A percentile compares a stretch with the other conserved stretches of the same genome.
phyloP scores from a whole-genome alignment of 2,329 filamentous ascomycete genomes.

The Chrysoporthe austroafricana region DNA sequence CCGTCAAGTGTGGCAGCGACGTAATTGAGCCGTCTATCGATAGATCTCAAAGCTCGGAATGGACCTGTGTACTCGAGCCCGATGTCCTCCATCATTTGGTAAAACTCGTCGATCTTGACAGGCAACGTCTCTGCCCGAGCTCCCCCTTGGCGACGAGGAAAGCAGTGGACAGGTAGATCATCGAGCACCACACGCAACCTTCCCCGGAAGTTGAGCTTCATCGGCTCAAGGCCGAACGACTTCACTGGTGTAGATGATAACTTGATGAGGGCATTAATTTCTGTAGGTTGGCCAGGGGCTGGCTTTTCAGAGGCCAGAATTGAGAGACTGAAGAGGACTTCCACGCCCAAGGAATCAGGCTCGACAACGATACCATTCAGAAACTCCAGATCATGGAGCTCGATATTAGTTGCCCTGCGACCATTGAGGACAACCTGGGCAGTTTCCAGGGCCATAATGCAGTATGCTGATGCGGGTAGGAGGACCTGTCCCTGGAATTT shows the following conservation, averaged over 20 bases:
- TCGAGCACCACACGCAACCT: slow-evolving; percentile 40
- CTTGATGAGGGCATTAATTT: slow-evolving; percentile 39
- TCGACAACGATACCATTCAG: slow-evolving; percentile 40
- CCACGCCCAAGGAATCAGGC: slow-evolving; percentile 39
- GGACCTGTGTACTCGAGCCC: slow-evolving; percentile 46
- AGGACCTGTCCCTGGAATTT: slow-evolving; percentile 48
- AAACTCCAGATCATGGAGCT: slow-evolving; percentile 40
- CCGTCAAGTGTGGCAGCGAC: slow-evolving; percentile 39
- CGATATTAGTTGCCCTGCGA: slow-evolving; percentile 35
- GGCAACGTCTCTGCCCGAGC: slow-evolving; percentile 38
- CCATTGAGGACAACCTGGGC: slow-evolving; percentile 37
- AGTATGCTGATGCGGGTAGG: slow-evolving; percentile 52
- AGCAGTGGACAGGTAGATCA: slow-evolving; percentile 30
- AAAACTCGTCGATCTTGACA: slow-evolving; percentile 42
- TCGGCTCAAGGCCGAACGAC: slow-evolving; percentile 36
- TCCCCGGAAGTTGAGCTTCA: slow-evolving; percentile 44
- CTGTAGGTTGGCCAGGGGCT: neutral
- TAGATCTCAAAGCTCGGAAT: slow-evolving; percentile 40
- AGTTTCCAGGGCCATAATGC: slow-evolving; percentile 52
- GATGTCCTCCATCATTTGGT: slow-evolving; percentile 45
- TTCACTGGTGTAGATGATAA: slow-evolving; percentile 40
- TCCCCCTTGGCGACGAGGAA: slow-evolving; percentile 34
- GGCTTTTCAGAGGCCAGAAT: slow-evolving; percentile 26
- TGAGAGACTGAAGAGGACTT: slow-evolving; percentile 43
- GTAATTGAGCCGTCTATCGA: slow-evolving; percentile 43